Evolutionary conservation across 768 basidiomycete species (phyloP), one percentile per base, ranked within the genome.

Genomic region (Glaciozyma antarctica): DNA sequence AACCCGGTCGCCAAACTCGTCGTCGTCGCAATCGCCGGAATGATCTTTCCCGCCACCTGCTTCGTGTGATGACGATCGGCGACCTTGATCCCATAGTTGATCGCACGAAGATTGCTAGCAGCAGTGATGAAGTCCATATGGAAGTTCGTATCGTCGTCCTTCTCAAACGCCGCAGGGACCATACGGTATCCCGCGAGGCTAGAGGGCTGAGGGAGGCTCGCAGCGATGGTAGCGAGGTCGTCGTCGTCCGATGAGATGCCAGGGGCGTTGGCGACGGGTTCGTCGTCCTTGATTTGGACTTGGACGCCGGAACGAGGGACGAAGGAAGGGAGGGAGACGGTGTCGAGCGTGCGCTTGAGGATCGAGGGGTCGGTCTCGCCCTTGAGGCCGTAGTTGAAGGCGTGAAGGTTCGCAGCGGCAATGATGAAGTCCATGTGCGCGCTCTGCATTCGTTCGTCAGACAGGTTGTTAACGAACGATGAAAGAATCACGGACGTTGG

Each of bases 51-150:
- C 19, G 93, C 93, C 74, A 97, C 94, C 7, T 92, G 88, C 80
- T 98, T 98, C 49, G 95, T 98, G 59, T 85, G 82, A 78, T 98
- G 93, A 60, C 85, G 83, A 77, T 93, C 90, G 19, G 93, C 90
- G 24, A 82, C 79, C 57, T 82, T 81, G 74, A 99, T 98, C 65
- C 80, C 86, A 78, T 99, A 99, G 79, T 98, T 98, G 79, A 85
- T 82, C 9, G 95, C 95, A 44, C 95, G 88, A 61, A 97, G 81
- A 80, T 99, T 98, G 22, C 69, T 95, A 10, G 94, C 89, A 12
- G 95, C 88, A 44, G 93, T 97, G 78, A 99, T 94, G 78, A 98
- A 97, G 78, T 94, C 95, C 75, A 99, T 97, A 78, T 99, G 95
- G 78, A 88, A 85, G 78, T 99, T 99, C 58, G 87, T 83, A 75